A percentile compares a stretch with the other conserved stretches of the same genome.
Conservation (phyloP, 2,329 filamentous ascomycete species). For the Aspergillus tamarii region DNA sequence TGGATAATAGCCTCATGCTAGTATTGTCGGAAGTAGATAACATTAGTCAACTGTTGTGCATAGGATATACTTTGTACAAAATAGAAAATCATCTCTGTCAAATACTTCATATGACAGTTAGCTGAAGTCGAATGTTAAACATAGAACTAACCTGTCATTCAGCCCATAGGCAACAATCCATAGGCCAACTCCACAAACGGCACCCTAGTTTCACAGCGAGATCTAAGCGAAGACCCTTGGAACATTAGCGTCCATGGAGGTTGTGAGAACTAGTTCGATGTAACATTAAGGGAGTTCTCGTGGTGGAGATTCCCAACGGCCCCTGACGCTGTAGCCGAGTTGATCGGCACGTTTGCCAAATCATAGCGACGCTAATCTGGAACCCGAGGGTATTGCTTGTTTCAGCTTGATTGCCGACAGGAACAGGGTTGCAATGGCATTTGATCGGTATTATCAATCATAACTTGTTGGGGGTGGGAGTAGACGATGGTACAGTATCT, state of each 20-base stretch:
- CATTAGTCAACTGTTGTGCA: not conserved
- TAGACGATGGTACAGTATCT: not conserved
- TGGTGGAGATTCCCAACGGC: not conserved
- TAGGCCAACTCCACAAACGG: not conserved
- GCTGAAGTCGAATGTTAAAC: no score
- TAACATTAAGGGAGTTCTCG: not conserved
- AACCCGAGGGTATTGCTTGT: not conserved
- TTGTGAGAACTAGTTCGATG: not conserved
- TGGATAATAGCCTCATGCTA: not conserved
- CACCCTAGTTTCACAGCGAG: not conserved
- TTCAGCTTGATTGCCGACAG: not conserved
- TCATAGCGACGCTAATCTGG: not conserved
- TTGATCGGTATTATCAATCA: not conserved
- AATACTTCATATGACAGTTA: no score
- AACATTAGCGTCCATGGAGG: not conserved
- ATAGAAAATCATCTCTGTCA: not conserved
- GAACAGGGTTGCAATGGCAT: constrained; percentile 1
- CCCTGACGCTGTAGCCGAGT: not conserved
- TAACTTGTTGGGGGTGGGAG: not conserved
- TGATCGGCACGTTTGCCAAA: not conserved
- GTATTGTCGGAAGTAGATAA: not conserved
- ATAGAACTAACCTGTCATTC: not conserved
- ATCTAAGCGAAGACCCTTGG: not conserved
- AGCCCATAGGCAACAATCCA: not conserved
- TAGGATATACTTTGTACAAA: not conserved